phyloP scores from a whole-genome alignment of 495 filamentous ascomycete species.

The Stereocaulon alpinum region DNA sequence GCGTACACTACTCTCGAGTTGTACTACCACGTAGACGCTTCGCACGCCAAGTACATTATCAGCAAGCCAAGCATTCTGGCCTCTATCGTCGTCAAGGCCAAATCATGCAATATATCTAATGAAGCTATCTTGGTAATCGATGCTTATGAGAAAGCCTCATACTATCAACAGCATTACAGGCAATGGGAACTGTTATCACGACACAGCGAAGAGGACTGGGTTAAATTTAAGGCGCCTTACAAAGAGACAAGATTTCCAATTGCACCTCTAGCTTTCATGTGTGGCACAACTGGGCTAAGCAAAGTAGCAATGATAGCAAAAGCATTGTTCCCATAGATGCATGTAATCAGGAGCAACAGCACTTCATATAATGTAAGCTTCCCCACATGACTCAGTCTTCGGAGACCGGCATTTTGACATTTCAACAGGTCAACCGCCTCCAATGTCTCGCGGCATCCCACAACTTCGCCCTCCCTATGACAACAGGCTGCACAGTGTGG shows the following conservation, averaged over 20 bases:
- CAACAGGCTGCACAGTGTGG: conserved; percentile 39
- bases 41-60: conserved; percentile 30
- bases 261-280: conserved; percentile 37
- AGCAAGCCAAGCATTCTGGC: conserved; percentile 41
- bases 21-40: conserved; percentile 30
- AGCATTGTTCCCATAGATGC: conserved; percentile 40
- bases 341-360: conserved; percentile 22
- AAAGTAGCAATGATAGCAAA: conserved; percentile 40
- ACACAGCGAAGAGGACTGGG: conserved; percentile 40
- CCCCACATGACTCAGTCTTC: neutral
- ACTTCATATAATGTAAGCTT: conserved; percentile 10
- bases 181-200: conserved; percentile 40
- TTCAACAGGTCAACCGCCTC: conserved; percentile 27
- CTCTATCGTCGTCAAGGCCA: conserved; percentile 33
- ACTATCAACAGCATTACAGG: conserved; percentile 26
- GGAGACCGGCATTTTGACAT: neutral
- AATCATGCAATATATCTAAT: conserved; percentile 29
- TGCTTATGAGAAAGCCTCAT: conserved; percentile 22
- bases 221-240: conserved; percentile 35
- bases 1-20: conserved; percentile 33
- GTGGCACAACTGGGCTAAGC: conserved; percentile 45
- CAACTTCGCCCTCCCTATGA: conserved; percentile 38
- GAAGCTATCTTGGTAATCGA: conserved; percentile 37
- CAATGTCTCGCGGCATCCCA: conserved; percentile 52
- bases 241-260: conserved; percentile 25